Evolutionary conservation across 208 protist species (phyloP).

Genomic region (Strigomonas culicis): DNA sequence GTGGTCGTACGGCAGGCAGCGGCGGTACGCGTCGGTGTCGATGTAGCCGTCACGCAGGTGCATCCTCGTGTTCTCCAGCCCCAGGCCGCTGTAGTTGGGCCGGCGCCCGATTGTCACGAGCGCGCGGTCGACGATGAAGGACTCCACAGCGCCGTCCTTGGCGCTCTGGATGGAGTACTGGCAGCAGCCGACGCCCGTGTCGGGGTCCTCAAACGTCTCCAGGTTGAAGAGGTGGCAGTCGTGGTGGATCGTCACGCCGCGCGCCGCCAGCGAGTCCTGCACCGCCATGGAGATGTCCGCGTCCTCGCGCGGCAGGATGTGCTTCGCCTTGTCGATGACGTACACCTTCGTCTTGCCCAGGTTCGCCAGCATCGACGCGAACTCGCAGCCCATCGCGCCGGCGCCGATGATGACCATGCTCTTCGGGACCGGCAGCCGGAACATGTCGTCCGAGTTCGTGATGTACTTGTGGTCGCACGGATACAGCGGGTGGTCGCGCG

Average conservation of each 20-base stretch:
- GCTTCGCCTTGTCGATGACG: constrained; percentile 50
- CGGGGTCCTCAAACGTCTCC: constrained; percentile 23
- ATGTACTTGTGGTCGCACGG: constrained; percentile 32
- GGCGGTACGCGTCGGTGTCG: constrained; percentile 40
- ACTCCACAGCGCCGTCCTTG: constrained; percentile 28
- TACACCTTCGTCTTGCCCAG: constrained; percentile 55
- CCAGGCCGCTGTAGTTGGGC: constrained; percentile 44
- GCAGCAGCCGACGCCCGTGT: constrained; percentile 22
- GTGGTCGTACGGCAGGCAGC: constrained; percentile 58
- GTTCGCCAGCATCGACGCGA: constrained; percentile 66
- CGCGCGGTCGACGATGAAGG: constrained; percentile 46
- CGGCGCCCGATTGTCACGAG: constrained; percentile 53
- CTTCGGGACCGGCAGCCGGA: constrained; percentile 44
- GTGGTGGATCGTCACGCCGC: constrained; percentile 52
- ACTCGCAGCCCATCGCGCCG: constrained; percentile 64
- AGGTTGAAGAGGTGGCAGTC: constrained; percentile 55
- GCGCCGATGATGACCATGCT: constrained; percentile 72
- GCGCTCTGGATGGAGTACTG: constrained; percentile 50
- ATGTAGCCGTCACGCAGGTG: constrained; percentile 39
- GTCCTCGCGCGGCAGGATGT: constrained; percentile 57
- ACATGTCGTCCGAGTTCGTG: constrained; percentile 49
- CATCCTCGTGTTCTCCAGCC: constrained; percentile 52
- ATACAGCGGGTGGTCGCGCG: constrained; percentile 39
- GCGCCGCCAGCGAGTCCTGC: constrained; percentile 29
- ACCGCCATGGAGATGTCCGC: constrained; percentile 59